phyloP scores from a whole-genome alignment of 805 yeast species.

The Lachancea quebecensis region DNA sequence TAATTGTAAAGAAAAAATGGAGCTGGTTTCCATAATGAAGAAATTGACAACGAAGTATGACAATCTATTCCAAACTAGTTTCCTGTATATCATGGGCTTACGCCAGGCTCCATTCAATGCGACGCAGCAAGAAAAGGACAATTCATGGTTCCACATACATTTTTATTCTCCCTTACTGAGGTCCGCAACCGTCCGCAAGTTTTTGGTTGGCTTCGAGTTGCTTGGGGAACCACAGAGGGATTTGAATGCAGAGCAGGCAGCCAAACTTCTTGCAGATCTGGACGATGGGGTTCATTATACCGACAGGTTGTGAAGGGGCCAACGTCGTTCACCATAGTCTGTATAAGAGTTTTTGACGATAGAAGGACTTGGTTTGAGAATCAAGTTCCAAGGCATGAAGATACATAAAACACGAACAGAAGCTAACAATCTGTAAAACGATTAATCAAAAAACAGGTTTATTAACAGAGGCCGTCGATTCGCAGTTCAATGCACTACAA shows the following conservation, averaged over 20 bases:
- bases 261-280: conserved; percentile 38
- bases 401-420: too few relatives aligned
- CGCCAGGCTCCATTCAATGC: conserved; percentile 64
- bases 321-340: not conserved
- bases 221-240: conserved; percentile 59
- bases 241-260: conserved; percentile 29
- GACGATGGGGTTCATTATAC: conserved; percentile 31
- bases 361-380: too few relatives aligned
- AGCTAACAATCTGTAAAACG: too few relatives aligned
- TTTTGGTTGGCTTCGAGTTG: conserved; percentile 65
- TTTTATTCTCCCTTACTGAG: conserved; percentile 73
- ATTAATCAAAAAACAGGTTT: too few relatives aligned
- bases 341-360: too few relatives aligned
- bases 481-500: too few relatives aligned
- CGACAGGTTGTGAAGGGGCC: conserved; percentile 38
- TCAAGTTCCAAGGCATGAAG: too few relatives aligned
- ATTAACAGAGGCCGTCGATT: too few relatives aligned
- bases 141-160: conserved; percentile 63
- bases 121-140: conserved; percentile 36
- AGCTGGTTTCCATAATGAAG: conserved; percentile 50
- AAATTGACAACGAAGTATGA: conserved; percentile 58
- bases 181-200: conserved; percentile 68
- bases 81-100: conserved; percentile 78
- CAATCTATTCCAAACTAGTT: conserved; percentile 58
- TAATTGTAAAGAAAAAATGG: conserved; percentile 39